These are phyloP conservation scores for Trichoderma citrinoviride DNA, from an alignment of 2,329 filamentous ascomycete species.

Conservation along the genomic window DNA sequence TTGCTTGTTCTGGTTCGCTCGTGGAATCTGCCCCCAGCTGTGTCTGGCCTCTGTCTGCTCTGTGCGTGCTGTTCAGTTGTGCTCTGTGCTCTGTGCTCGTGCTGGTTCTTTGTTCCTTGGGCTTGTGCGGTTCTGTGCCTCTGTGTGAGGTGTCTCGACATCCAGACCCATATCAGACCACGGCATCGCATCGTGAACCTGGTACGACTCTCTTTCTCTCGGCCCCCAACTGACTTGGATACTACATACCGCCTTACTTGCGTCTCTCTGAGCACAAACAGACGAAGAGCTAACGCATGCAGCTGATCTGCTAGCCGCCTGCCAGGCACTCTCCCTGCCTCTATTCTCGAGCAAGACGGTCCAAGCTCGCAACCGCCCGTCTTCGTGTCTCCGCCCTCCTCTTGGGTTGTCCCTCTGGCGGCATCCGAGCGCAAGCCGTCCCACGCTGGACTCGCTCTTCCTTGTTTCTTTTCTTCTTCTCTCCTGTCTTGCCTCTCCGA, in stretches of 20 bases:
- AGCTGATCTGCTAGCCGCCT: background rate
- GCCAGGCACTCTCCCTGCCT: conserved; percentile 1
- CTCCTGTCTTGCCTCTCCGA: background rate
- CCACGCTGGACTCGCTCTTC: background rate
- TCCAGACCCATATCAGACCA: background rate
- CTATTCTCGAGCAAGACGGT: conserved; percentile 1
- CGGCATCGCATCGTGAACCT: no score
- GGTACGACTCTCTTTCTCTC: no score
- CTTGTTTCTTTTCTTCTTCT: background rate
- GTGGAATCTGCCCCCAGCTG: no score
- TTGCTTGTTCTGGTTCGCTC: background rate
- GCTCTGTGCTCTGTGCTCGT: background rate
- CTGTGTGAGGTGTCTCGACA: background rate
- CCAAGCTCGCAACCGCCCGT: background rate
- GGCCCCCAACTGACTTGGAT: no score
- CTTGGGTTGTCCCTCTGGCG: background rate
- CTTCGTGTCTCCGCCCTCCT: conserved; percentile 4
- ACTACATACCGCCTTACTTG: no score
- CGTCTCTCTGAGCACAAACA: background rate
- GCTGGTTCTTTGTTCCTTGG: background rate
- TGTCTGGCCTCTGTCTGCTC: background rate
- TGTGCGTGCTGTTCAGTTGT: background rate
- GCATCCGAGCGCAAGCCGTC: conserved; percentile 10
- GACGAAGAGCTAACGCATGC: conserved; percentile 11
- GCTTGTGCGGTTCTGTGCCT: background rate